Evolutionary conservation across 257 asterid species (phyloP).

Genomic region (Nicotiana benthamiana): DNA sequence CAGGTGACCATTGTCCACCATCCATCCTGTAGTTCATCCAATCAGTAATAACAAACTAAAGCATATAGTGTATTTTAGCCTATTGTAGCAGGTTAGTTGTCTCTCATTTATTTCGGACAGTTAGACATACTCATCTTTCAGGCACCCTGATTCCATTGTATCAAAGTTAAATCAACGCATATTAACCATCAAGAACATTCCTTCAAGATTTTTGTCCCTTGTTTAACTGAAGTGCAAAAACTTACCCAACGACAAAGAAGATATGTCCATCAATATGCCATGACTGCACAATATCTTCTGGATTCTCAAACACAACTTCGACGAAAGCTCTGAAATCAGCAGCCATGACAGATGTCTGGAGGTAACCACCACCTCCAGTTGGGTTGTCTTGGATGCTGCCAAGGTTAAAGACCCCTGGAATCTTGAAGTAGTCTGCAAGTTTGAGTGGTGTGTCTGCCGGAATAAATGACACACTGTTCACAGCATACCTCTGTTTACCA

Average conservation of each 20-base stretch:
- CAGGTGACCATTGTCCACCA: slow-evolving; percentile 30
- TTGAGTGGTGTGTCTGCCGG: slow-evolving; percentile 47
- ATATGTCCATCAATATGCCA: slow-evolving; percentile 45
- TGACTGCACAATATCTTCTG: slow-evolving; percentile 37
- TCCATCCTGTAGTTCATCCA: slow-evolving; percentile 24
- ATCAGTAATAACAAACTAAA: no score
- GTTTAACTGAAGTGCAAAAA: background rate
- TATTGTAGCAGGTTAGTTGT: background rate
- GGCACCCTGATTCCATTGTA: background rate
- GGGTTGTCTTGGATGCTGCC: slow-evolving; percentile 35
- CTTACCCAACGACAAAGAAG: slow-evolving; percentile 43
- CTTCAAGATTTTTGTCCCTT: background rate
- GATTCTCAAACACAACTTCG: slow-evolving; percentile 36
- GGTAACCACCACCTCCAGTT: slow-evolving; percentile 30
- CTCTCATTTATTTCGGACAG: background rate
- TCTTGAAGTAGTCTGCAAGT: slow-evolving; percentile 36
- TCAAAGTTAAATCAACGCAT: background rate
- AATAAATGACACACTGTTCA: slow-evolving; percentile 35
- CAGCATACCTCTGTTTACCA: slow-evolving; percentile 42
- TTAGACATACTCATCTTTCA: background rate
- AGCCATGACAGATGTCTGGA: slow-evolving; percentile 39
- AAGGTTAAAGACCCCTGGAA: slow-evolving; percentile 26
- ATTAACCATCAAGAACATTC: background rate
- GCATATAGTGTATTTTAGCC: background rate
- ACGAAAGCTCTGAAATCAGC: slow-evolving; percentile 32